Evolutionary conservation across 179 eudicot species (phyloP).

Genomic region (Pouteria campechiana): DNA sequence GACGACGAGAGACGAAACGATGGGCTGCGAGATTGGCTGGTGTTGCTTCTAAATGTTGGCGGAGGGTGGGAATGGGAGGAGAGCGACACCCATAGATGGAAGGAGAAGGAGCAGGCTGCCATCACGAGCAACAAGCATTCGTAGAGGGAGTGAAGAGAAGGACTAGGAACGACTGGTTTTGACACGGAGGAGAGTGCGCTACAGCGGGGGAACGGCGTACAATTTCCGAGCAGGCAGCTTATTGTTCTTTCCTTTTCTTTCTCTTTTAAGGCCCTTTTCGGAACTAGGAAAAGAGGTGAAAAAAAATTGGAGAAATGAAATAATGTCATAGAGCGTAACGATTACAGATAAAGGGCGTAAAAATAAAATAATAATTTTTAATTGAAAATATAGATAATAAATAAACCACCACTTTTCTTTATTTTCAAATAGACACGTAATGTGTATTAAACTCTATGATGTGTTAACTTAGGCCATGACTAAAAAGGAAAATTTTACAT

Average conservation of each 20-base stretch:
- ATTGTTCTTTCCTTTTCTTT: constrained; percentile 7
- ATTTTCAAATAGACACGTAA: too few species aligned
- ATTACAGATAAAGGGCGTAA: too few species aligned
- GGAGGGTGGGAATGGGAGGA: background rate
- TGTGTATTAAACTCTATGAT: too few species aligned
- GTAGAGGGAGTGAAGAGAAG: background rate
- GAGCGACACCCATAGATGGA: background rate
- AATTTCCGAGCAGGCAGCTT: constrained; percentile 20
- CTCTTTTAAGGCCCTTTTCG: background rate
- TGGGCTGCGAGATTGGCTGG: too few species aligned
- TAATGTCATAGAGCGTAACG: too few species aligned
- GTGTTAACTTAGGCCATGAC: too few species aligned
- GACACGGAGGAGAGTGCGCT: constrained; percentile 1
- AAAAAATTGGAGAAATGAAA: too few species aligned
- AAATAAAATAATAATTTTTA: too few species aligned
- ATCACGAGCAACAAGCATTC: background rate
- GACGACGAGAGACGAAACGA: too few species aligned
- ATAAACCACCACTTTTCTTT: too few species aligned
- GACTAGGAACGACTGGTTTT: background rate
- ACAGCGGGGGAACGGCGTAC: background rate
- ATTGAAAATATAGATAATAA: too few species aligned
- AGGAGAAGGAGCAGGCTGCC: background rate
- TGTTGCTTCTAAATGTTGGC: background rate
- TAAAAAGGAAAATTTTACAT: too few species aligned
- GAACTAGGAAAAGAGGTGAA: background rate